Evolutionary conservation across 106 monocot species (phyloP).

Genomic region (Dendrobium huoshanense): DNA sequence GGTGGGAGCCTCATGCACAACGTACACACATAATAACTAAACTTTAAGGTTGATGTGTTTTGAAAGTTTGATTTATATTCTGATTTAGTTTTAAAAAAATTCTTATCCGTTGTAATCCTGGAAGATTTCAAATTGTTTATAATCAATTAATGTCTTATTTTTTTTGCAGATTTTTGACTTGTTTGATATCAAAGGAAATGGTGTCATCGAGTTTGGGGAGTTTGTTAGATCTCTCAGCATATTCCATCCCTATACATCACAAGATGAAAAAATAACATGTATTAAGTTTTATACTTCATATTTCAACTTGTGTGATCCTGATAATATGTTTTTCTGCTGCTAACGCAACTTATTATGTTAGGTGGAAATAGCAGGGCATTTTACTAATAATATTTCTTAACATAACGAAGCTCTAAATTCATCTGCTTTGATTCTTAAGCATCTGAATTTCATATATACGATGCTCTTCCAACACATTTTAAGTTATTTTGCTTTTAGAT

Average conservation of each 20-base stretch:
- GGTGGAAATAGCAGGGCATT: not conserved
- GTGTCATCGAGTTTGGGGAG: constrained; percentile 87
- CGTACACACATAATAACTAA: no score
- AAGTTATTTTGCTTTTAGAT: not conserved
- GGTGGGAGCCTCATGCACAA: no score
- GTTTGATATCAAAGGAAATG: constrained; percentile 71
- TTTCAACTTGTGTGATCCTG: not conserved
- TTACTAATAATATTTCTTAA: not conserved
- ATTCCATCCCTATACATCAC: constrained; percentile 71
- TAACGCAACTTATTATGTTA: not conserved
- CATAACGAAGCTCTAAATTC: not conserved
- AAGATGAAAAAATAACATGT: constrained; percentile 66
- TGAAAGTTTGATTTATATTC: no score
- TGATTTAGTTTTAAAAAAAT: no score
- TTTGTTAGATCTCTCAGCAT: constrained; percentile 81
- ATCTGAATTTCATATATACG: not conserved
- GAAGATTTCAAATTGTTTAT: not conserved
- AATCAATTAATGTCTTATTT: not conserved
- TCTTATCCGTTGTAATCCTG: no score
- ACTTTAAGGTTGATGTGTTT: no score
- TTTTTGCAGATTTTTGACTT: constrained; percentile 79
- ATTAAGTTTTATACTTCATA: constrained; percentile 8
- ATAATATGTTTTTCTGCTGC: not conserved
- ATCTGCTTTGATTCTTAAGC: not conserved
- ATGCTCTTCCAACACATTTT: not conserved